These are phyloP conservation scores for Penicillium sp. DNA, from an alignment of 2,329 filamentous ascomycete species.

Conservation along the genomic window DNA sequence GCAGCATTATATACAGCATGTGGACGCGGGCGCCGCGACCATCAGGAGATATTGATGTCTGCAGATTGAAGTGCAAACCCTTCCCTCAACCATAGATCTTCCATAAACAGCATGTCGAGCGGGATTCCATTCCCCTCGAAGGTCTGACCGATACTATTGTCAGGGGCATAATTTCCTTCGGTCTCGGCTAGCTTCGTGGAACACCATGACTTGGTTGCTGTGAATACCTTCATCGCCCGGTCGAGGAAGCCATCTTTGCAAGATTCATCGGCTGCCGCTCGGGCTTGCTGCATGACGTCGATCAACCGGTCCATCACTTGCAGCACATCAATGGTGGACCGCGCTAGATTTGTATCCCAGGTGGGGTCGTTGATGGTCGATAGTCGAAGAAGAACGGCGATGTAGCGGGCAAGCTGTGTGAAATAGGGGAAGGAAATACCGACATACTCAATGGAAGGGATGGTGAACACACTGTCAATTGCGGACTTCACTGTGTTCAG, in stretches of 20 bases:
- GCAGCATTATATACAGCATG: no score
- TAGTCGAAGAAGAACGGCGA: constrained; percentile 7
- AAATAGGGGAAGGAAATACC: constrained; percentile 5
- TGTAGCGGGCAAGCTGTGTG: constrained; percentile 7
- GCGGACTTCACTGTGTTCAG: constrained; percentile 4
- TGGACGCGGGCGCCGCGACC: no score
- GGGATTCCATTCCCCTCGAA: no score
- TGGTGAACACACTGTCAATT: constrained; percentile 6
- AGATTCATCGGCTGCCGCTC: background rate
- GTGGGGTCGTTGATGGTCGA: constrained; percentile 3
- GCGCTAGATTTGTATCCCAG: constrained; percentile 5
- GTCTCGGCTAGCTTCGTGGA: background rate
- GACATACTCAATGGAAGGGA: constrained; percentile 3
- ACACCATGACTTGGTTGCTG: constrained; percentile 4
- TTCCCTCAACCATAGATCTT: no score
- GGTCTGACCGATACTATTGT: no score
- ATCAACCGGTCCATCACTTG: constrained; percentile 9
- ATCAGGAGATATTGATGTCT: no score
- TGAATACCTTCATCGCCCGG: constrained; percentile 2
- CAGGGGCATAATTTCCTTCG: no score
- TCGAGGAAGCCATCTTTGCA: constrained; percentile 4
- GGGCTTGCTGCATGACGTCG: constrained; percentile 2
- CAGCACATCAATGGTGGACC: constrained; percentile 3
- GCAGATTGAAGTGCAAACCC: no score
- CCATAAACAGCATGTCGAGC: no score